These are phyloP conservation scores for Diutina neorugosa DNA, from an alignment of 1,139 yeast genomes.

Conservation along the genomic window DNA sequence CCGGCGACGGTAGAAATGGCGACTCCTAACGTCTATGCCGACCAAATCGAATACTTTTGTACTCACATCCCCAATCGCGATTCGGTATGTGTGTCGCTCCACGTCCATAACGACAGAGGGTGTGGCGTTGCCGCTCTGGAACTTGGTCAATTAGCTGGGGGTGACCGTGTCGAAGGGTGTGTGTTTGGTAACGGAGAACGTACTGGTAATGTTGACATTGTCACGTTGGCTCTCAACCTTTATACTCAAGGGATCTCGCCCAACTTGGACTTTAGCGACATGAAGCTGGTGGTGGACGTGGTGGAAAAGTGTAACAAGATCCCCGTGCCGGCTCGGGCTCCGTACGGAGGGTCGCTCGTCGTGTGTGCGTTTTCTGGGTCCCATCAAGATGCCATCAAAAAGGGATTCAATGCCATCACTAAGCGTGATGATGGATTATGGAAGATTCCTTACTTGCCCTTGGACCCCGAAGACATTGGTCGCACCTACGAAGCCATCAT, in stretches of 20 bases:
- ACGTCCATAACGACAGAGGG: conserved; percentile 4
- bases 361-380: conserved; percentile 5
- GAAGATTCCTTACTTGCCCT: conserved; percentile 3
- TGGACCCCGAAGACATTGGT: conserved; percentile 5
- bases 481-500: conserved; percentile 5
- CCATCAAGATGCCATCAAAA: conserved; percentile 4
- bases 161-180: conserved; percentile 4
- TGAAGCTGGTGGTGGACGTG: conserved; percentile 3
- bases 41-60: conserved; percentile 4
- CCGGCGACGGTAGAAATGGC: conserved; percentile 5
- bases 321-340: conserved; percentile 4
- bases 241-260: conserved; percentile 3
- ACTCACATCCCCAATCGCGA: conserved; percentile 3
- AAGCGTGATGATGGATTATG: not conserved
- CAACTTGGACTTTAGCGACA: conserved; percentile 2
- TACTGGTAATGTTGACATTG: conserved; percentile 4
- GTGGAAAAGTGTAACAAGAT: conserved; percentile 4
- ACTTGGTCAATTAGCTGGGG: conserved; percentile 4
- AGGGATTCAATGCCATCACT: conserved; percentile 3
- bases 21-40: conserved; percentile 4
- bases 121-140: conserved; percentile 3
- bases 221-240: conserved; percentile 3
- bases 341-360: conserved; percentile 3
- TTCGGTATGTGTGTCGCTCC: conserved; percentile 2
- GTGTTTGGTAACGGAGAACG: conserved; percentile 5